Evolutionary conservation across 768 basidiomycete species (phyloP).

Genomic region (Pleurotus citrinopileatus): DNA sequence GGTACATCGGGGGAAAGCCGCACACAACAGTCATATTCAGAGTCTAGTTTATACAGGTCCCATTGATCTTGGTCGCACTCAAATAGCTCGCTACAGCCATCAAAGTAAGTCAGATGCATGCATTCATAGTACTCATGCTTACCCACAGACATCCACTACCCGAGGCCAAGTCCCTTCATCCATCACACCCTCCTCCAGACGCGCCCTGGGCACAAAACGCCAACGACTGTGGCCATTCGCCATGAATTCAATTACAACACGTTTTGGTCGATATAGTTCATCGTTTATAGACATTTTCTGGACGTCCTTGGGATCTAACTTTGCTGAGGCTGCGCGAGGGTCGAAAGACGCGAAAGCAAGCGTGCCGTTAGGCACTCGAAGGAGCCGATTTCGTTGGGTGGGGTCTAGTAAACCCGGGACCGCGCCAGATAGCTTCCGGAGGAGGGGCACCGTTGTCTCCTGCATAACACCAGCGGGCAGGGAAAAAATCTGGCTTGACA

Average conservation of each 20-base stretch:
- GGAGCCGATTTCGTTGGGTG: slow-evolving; percentile 56
- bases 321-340: slow-evolving; percentile 56
- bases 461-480: neutral
- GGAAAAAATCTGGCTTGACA: neutral
- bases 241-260: slow-evolving; percentile 69
- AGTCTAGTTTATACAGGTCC: slow-evolving; percentile 84
- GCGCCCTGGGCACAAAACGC: slow-evolving; percentile 78
- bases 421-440: slow-evolving; percentile 28
- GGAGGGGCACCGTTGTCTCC: neutral
- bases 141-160: slow-evolving; percentile 68
- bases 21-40: slow-evolving; percentile 66
- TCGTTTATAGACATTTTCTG: slow-evolving; percentile 42
- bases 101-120: slow-evolving; percentile 13
- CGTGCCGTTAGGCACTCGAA: slow-evolving; percentile 55
- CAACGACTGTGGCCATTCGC: slow-evolving; percentile 56
- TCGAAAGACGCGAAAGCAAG: slow-evolving; percentile 78
- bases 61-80: slow-evolving; percentile 73
- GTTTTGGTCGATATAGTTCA: slow-evolving; percentile 56
- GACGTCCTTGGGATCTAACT: slow-evolving; percentile 30
- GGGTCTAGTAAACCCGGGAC: slow-evolving; percentile 66
- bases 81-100: slow-evolving; percentile 37
- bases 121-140: slow-evolving; percentile 24
- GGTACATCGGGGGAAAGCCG: slow-evolving; percentile 36
- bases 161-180: slow-evolving; percentile 77
- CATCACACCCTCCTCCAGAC: slow-evolving; percentile 47